Conservation (phyloP, 2,329 filamentous ascomycete genomes). For the Fusarium lyarnte region DNA sequence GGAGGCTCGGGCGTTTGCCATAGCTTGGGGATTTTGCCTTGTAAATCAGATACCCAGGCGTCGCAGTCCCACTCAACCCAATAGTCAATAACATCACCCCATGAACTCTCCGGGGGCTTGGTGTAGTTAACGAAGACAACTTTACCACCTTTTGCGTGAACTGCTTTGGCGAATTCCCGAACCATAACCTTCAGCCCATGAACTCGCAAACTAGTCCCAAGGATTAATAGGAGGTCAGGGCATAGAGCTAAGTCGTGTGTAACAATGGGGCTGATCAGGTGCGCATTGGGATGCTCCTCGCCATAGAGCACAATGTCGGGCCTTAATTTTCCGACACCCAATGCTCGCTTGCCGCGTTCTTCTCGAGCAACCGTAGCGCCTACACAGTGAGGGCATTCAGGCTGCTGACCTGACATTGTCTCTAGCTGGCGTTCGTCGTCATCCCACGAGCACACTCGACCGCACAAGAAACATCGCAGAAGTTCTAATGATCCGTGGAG, state of each 20-base stretch:
- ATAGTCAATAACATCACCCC: slow-evolving; percentile 78
- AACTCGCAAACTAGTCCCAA: slow-evolving; percentile 76
- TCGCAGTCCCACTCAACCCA: slow-evolving; percentile 82
- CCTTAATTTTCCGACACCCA: slow-evolving; percentile 73
- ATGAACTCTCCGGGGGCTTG: slow-evolving; percentile 75
- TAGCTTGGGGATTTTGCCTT: slow-evolving; percentile 65
- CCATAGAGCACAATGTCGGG: slow-evolving; percentile 80
- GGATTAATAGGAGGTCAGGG: slow-evolving; percentile 74
- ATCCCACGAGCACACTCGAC: slow-evolving; percentile 68
- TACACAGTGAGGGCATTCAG: slow-evolving; percentile 72
- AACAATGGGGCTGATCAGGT: slow-evolving; percentile 73
- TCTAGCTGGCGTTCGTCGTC: slow-evolving; percentile 63
- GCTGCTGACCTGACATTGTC: slow-evolving; percentile 71
- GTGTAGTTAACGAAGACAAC: slow-evolving; percentile 80
- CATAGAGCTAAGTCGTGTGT: slow-evolving; percentile 72
- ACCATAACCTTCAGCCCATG: slow-evolving; percentile 78
- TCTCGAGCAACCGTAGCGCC: slow-evolving; percentile 70
- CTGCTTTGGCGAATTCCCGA: slow-evolving; percentile 75
- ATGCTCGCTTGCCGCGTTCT: slow-evolving; percentile 71
- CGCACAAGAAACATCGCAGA: slow-evolving; percentile 72
- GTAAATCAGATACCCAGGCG: slow-evolving; percentile 74
- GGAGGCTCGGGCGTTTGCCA: slow-evolving; percentile 64
- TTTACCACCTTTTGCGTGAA: slow-evolving; percentile 73
- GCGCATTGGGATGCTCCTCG: slow-evolving; percentile 75
- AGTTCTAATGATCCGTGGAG: slow-evolving; percentile 74